phyloP scores from a whole-genome alignment of 139 green algal species.

The Dunaliella primolecta region DNA sequence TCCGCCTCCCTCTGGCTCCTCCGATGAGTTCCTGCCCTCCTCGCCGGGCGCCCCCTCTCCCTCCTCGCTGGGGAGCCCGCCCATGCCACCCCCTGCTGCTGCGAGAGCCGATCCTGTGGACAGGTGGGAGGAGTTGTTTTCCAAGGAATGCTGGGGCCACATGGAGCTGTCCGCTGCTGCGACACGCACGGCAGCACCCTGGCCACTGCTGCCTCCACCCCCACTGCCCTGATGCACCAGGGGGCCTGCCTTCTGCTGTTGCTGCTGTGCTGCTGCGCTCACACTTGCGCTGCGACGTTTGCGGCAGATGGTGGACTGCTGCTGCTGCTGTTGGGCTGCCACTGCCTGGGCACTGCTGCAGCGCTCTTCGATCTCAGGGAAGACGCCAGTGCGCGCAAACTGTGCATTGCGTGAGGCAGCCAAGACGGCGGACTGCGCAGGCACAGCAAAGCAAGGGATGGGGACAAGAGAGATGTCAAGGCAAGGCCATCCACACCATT shows the following conservation, averaged over 20 bases:
- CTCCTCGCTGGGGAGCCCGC: neutral
- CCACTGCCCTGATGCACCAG: no score
- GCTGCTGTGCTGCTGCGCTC: neutral
- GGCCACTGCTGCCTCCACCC: no score
- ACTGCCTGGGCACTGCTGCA: neutral
- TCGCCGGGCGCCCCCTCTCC: neutral
- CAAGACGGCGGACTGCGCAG: slow-evolving; percentile 20
- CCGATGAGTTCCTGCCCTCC: neutral
- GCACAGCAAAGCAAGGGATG: neutral
- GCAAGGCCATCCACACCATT: no score
- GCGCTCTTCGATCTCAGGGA: neutral
- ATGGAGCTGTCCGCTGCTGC: neutral
- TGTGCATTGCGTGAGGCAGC: slow-evolving; percentile 22
- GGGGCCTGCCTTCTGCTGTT: neutral
- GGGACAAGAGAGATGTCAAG: neutral
- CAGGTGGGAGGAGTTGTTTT: neutral
- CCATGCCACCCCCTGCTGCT: neutral
- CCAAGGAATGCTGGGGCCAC: neutral
- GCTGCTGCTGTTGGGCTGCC: neutral
- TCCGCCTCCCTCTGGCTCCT: neutral
- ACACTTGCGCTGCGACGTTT: neutral
- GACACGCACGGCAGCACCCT: no score
- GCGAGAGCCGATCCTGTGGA: neutral
- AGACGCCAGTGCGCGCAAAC: slow-evolving; percentile 30
- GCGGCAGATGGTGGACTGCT: neutral